A percentile compares a stretch with the other conserved stretches of the same genome.
Conservation (phyloP, 1,284 basidiomycete species). For the Leccinum ponderosum region DNA sequence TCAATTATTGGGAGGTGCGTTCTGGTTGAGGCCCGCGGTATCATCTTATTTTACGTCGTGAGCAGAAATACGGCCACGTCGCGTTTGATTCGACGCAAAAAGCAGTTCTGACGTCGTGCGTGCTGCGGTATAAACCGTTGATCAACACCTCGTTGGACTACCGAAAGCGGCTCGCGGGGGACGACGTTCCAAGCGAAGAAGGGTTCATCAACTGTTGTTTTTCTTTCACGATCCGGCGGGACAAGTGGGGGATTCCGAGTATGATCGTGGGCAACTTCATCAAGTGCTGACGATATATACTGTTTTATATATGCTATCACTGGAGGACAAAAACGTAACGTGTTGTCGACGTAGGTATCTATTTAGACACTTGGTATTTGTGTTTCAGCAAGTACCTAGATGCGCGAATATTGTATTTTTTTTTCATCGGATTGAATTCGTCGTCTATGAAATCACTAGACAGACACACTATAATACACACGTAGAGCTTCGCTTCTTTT, state of each 20-base stretch:
- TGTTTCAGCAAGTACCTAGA: neutral
- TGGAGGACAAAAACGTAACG: neutral
- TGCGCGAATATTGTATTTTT: neutral
- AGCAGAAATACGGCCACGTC: conserved; percentile 89
- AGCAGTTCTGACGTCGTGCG: conserved; percentile 92
- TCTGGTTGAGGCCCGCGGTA: neutral
- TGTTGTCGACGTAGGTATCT: too few species aligned
- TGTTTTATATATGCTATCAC: neutral
- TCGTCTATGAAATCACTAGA: neutral
- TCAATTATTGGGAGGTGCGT: conserved; percentile 95
- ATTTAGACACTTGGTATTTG: too few species aligned
- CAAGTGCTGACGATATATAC: conserved; percentile 45
- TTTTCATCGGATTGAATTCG: neutral
- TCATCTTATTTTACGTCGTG: neutral
- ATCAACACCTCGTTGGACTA: conserved; percentile 34
- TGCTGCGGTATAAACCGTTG: conserved; percentile 76
- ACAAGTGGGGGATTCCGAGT: conserved; percentile 90
- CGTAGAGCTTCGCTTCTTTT: neutral
- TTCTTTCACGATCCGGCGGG: conserved; percentile 91
- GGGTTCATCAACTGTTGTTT: conserved; percentile 91
- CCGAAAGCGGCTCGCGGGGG: conserved; percentile 21
- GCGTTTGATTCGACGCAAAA: conserved; percentile 89
- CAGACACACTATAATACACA: neutral
- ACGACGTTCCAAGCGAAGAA: conserved; percentile 48
- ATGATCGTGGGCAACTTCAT: conserved; percentile 91